Evolutionary conservation across 2,329 filamentous ascomycete genomes (phyloP).

Genomic region (Epichloe sibirici): DNA sequence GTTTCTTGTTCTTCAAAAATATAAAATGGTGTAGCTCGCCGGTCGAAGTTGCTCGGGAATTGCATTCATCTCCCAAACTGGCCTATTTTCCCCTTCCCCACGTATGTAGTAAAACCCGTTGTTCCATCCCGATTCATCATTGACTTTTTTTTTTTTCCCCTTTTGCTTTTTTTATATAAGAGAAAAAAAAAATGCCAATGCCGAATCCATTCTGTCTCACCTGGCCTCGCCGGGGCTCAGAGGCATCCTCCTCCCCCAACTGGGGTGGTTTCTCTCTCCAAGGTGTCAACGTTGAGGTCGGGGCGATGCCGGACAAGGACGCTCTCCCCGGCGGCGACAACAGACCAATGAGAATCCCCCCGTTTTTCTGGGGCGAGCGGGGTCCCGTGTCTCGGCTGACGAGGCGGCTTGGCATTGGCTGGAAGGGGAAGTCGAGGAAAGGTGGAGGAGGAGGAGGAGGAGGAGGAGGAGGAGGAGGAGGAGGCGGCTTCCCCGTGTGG

Average conservation of each 20-base stretch:
- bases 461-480: too few species aligned
- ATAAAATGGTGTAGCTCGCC: too few species aligned
- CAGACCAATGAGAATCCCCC: constrained; percentile 2
- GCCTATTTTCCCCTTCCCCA: too few species aligned
- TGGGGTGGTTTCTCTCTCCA: constrained; percentile 8
- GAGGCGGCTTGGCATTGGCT: not conserved
- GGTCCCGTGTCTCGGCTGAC: constrained; percentile 3
- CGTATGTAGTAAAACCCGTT: too few species aligned
- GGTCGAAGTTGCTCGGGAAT: too few species aligned
- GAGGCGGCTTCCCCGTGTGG: constrained; percentile 1
- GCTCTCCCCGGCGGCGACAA: not conserved
- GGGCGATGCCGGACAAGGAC: not conserved
- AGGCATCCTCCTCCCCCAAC: not conserved
- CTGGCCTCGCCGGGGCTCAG: not conserved
- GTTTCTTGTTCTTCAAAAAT: too few species aligned
- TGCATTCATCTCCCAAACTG: too few species aligned
- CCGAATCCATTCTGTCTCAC: constrained; percentile 1
- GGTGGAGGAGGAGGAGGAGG: too few species aligned
- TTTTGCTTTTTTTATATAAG: not conserved
- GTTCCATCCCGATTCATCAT: too few species aligned
- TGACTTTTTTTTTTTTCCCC: not conserved
- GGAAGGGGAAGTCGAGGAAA: not conserved
- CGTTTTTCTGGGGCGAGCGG: constrained; percentile 8
- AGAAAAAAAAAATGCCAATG: not conserved
- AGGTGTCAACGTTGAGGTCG: constrained; percentile 7